Conservation (phyloP, 768 basidiomycete genomes). For the Trametes punicea region DNA sequence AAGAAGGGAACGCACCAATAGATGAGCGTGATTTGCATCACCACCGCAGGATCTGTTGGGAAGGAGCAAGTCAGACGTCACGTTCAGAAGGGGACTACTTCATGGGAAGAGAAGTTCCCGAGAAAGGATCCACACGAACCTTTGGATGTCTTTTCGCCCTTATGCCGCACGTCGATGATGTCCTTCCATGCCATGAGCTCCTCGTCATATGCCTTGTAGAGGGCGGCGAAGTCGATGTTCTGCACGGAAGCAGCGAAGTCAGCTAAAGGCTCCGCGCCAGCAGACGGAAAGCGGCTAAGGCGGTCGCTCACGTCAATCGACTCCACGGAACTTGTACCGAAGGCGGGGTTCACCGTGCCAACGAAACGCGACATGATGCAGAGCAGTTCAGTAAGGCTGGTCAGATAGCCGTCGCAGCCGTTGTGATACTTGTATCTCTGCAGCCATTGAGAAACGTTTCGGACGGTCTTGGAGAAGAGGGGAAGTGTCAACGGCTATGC, state of each 20-base stretch:
- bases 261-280: neutral
- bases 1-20: slow-evolving; percentile 8
- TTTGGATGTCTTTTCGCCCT: slow-evolving; percentile 17
- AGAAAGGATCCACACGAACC: slow-evolving; percentile 7
- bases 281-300: neutral
- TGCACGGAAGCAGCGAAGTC: slow-evolving; percentile 12
- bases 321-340: slow-evolving; percentile 18
- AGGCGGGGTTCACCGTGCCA: slow-evolving; percentile 23
- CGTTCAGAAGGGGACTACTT: neutral
- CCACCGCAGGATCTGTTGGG: slow-evolving; percentile 11
- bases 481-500: slow-evolving; percentile 13
- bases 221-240: slow-evolving; percentile 22
- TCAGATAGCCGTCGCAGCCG: slow-evolving; percentile 28
- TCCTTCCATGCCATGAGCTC: slow-evolving; percentile 24
- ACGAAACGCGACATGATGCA: slow-evolving; percentile 32
- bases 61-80: neutral
- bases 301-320: slow-evolving; percentile 11
- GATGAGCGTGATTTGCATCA: slow-evolving; percentile 19
- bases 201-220: slow-evolving; percentile 25
- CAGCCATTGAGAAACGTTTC: slow-evolving; percentile 25
- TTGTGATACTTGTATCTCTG: slow-evolving; percentile 27
- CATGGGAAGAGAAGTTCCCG: neutral
- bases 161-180: slow-evolving; percentile 16
- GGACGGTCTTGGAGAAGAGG: slow-evolving; percentile 37
- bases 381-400: slow-evolving; percentile 30